These are phyloP conservation scores for Xylariales sp. DNA, from an alignment of 2,329 filamentous ascomycete genomes.

Conservation along the genomic window DNA sequence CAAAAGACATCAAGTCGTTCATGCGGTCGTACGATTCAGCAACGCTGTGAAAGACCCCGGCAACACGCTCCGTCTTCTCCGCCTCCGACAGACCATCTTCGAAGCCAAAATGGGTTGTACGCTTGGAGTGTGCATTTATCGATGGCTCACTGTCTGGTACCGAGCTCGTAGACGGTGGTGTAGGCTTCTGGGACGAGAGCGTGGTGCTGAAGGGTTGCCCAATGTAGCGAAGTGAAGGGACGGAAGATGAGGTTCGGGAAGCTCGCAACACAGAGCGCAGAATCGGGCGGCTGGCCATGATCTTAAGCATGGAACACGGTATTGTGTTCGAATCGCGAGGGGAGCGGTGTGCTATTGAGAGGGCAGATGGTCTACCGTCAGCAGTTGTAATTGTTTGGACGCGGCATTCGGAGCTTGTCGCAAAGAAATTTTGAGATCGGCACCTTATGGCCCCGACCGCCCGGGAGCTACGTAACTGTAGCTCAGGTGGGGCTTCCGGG, in stretches of 20 bases:
- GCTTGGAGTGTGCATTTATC: constrained; percentile 31
- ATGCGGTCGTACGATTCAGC: constrained; percentile 94
- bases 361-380: too few species aligned
- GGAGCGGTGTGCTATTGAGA: too few species aligned
- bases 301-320: too few species aligned
- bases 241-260: constrained; percentile 4
- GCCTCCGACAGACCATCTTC: constrained; percentile 72
- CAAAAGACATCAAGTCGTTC: constrained; percentile 99
- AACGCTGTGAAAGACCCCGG: constrained; percentile 89
- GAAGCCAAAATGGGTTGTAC: constrained; percentile 86
- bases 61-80: constrained; percentile 69
- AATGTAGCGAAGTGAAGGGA: constrained; percentile 7
- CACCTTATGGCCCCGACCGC: too few species aligned
- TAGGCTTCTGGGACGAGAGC: constrained; percentile 12
- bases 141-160: too few species aligned
- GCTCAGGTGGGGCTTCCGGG: too few species aligned
- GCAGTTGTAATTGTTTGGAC: too few species aligned
- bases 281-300: constrained; percentile 22
- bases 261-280: constrained; percentile 16
- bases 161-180: constrained; percentile 13
- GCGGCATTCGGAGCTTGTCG: too few species aligned
- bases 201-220: constrained; percentile 19
- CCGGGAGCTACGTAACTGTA: too few species aligned
- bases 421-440: too few species aligned
- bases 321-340: too few species aligned